Evolutionary conservation across 2,329 filamentous ascomycete genomes (phyloP), one percentile per base, ranked within the genome.

Genomic region (Colletotrichum gloeosporioides): DNA sequence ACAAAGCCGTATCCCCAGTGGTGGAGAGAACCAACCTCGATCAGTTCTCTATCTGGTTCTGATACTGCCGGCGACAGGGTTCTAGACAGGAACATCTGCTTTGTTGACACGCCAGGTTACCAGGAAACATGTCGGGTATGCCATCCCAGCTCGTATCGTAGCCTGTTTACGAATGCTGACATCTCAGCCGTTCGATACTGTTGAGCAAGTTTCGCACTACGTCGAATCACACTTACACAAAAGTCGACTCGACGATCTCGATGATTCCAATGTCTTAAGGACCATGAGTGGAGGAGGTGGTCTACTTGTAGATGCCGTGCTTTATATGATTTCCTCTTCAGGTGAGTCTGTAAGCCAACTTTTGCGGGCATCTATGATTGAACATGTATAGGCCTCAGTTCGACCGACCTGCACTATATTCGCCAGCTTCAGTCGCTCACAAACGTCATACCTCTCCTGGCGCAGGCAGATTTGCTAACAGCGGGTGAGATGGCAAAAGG

Each of bases 81-180:
- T 53, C 87, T 99, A 62, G 96, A 99, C 82, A 92, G 96, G 34
- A 99, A 99, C 82, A 86, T 99, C 7, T 98, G 95, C 84, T 98
- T 99, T 82, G 93, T 98, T 74, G 96, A 99, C 85, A 96, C 95
- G 3, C 92, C 94, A 13, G 93, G 93, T 15, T 92, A 91, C 83
- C 86, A 88, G 55, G 86, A 83, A 78, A 89, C 88, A 62, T 88
- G 86, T 62, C 90, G 89, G 49, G 89, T 92, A 84, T 77, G 90
- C 84, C 63, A 31, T 57, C 13, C 31, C 59, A 13, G 27, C 34
- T 57, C 57, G 57, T 15, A 81, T n/a, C 6, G n/a, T 44, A n/a
- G 25, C 27, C 16, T 27, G 62, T 64, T 8, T 18, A 16, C 12
- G 25, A 32, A 61, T 27, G 73, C 72, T 73, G 27, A 78, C 62